Conservation (phyloP, 179 eudicot species). For the Actinidia polygama region DNA sequence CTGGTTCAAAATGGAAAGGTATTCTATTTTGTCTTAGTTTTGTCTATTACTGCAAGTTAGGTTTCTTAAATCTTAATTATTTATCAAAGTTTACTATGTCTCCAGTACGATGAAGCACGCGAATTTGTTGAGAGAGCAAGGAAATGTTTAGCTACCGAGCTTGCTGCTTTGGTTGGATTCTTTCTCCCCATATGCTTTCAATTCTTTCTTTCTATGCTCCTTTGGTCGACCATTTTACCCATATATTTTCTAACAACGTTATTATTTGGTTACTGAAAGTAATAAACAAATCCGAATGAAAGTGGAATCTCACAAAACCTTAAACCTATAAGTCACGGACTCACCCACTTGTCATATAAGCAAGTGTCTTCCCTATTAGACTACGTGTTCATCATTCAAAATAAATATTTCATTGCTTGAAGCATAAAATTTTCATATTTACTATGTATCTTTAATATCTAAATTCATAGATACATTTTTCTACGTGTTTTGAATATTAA, state of each 20-base stretch:
- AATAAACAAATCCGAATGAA: too few relatives aligned
- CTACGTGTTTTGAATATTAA: too few relatives aligned
- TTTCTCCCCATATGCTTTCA: slow-evolving; percentile 4
- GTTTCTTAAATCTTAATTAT: background rate
- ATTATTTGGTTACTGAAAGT: too few relatives aligned
- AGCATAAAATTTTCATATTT: too few relatives aligned
- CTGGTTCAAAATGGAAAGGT: slow-evolving; percentile 92
- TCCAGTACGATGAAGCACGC: slow-evolving; percentile 95
- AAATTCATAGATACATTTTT: too few relatives aligned
- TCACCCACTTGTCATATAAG: too few relatives aligned
- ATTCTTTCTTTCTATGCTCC: background rate
- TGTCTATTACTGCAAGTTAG: background rate
- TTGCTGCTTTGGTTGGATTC: slow-evolving; percentile 90
- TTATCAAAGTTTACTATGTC: slow-evolving; percentile 20
- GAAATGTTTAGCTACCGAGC: slow-evolving; percentile 94
- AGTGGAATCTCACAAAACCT: too few relatives aligned
- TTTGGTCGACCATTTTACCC: slow-evolving; percentile 1
- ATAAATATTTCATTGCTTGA: too few relatives aligned
- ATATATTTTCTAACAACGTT: background rate
- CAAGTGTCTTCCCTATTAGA: too few relatives aligned
- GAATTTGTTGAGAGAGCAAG: slow-evolving; percentile 96
- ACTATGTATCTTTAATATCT: too few relatives aligned
- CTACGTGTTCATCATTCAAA: too few relatives aligned
- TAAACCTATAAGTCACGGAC: too few relatives aligned
- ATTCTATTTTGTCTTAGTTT: slow-evolving; percentile 13